Conservation (phyloP, 177 flowering plant species). For the Vitis hybrid region DNA sequence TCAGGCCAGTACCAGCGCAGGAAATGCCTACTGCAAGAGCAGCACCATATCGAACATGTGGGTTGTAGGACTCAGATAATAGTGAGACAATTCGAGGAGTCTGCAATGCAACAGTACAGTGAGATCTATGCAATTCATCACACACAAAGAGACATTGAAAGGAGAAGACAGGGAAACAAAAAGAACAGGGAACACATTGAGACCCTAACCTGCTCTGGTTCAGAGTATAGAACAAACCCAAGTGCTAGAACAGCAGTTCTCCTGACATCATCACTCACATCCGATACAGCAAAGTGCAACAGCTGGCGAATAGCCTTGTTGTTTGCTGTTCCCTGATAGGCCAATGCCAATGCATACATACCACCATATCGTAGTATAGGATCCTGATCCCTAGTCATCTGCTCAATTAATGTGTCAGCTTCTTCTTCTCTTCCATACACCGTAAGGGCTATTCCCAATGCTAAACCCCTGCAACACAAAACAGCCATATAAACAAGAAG, state of each 20-base stretch:
- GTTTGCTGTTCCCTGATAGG: slow-evolving; percentile 87
- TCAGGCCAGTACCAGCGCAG: slow-evolving; percentile 97
- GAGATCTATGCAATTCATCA: not conserved
- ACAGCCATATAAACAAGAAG: not conserved
- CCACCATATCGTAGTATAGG: slow-evolving; percentile 94
- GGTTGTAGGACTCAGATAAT: slow-evolving; percentile 96
- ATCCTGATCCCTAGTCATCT: slow-evolving; percentile 93
- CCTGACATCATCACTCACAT: slow-evolving; percentile 95
- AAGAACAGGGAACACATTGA: not conserved
- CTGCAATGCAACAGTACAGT: slow-evolving; percentile 40
- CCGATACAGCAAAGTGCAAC: slow-evolving; percentile 94
- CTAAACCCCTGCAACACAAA: slow-evolving; percentile 63
- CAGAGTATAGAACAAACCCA: slow-evolving; percentile 89
- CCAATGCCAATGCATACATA: slow-evolving; percentile 93
- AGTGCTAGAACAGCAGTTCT: slow-evolving; percentile 93
- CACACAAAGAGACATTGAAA: not conserved
- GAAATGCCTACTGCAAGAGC: slow-evolving; percentile 98
- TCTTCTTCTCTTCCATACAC: slow-evolving; percentile 97
- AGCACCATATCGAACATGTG: slow-evolving; percentile 99
- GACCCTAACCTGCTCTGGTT: slow-evolving; percentile 84
- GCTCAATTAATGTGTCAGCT: slow-evolving; percentile 90
- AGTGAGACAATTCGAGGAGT: slow-evolving; percentile 95
- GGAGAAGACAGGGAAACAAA: not conserved
- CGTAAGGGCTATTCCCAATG: slow-evolving; percentile 87
- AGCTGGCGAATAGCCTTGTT: slow-evolving; percentile 92